Percentiles rank a stretch among this genome's conserved stretches.
phyloP scores from a whole-genome alignment of 2,329 filamentous ascomycete genomes.

The Ophiostoma sp. region DNA sequence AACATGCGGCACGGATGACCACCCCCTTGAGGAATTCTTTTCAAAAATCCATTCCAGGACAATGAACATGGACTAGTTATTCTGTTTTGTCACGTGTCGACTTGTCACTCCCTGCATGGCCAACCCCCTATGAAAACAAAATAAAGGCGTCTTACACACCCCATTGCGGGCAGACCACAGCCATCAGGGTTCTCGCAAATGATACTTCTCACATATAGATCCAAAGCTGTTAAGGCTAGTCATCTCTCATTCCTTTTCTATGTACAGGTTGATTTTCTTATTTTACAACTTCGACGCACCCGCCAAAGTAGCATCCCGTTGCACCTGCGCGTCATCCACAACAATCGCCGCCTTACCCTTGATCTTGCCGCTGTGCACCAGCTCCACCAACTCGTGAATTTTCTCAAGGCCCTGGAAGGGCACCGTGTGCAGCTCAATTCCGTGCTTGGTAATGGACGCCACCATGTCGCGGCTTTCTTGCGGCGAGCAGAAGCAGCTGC shows the following conservation, averaged over 20 bases:
- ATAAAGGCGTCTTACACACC: no score
- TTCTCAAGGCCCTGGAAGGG: constrained; percentile 53
- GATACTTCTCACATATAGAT: no score
- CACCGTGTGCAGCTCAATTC: constrained; percentile 52
- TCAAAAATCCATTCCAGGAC: no score
- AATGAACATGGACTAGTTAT: no score
- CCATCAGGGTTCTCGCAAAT: background rate
- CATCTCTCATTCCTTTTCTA: background rate
- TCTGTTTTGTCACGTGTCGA: no score
- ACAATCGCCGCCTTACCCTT: constrained; percentile 56
- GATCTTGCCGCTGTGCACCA: constrained; percentile 54
- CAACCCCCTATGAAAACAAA: no score
- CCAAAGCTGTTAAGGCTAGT: background rate
- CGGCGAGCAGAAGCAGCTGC: constrained; percentile 46
- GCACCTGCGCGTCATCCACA: constrained; percentile 47
- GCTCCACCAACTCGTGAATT: constrained; percentile 51
- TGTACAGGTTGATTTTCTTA: background rate
- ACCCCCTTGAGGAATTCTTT: no score
- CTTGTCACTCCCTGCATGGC: no score
- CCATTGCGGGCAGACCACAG: no score
- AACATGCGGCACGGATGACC: no score
- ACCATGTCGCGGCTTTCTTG: constrained; percentile 51
- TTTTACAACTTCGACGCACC: background rate
- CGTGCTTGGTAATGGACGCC: constrained; percentile 45
- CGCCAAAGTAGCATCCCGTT: constrained; percentile 15